Conservation (phyloP, 2,329 filamentous ascomycete genomes). For the Septoria linicola region DNA sequence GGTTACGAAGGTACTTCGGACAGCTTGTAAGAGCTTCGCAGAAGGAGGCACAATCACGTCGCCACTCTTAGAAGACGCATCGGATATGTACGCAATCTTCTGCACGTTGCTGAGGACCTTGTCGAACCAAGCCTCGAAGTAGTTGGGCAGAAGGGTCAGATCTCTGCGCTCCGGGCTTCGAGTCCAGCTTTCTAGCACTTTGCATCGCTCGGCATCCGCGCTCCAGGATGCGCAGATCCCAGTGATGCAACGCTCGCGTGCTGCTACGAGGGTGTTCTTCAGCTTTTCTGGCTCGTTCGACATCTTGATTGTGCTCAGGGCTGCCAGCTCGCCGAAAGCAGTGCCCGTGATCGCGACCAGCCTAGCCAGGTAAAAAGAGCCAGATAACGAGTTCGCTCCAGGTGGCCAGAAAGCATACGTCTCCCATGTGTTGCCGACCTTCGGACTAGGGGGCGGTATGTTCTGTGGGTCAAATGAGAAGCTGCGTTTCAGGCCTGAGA, state of each 20-base stretch:
- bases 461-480: slow-evolving; percentile 79
- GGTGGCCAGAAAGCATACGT: slow-evolving; percentile 94
- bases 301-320: slow-evolving; percentile 65
- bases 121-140: slow-evolving; percentile 82
- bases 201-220: slow-evolving; percentile 87
- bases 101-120: slow-evolving; percentile 83
- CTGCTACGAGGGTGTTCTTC: slow-evolving; percentile 69
- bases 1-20: slow-evolving; percentile 86
- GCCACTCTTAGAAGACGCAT: slow-evolving; percentile 58
- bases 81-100: slow-evolving; percentile 89
- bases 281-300: slow-evolving; percentile 60
- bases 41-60: slow-evolving; percentile 84
- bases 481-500: slow-evolving; percentile 59
- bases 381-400: slow-evolving; percentile 84
- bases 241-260: slow-evolving; percentile 80
- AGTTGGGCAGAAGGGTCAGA: slow-evolving; percentile 84
- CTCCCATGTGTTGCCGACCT: slow-evolving; percentile 77
- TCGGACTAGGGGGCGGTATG: slow-evolving; percentile 73
- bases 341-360: slow-evolving; percentile 81
- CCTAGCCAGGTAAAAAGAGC: slow-evolving; percentile 84
- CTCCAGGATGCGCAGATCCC: slow-evolving; percentile 91
- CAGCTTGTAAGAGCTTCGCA: slow-evolving; percentile 83
- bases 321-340: slow-evolving; percentile 80
- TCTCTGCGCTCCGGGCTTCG: slow-evolving; percentile 77
- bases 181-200: slow-evolving; percentile 90